Percentiles rank a stretch among this genome's conserved stretches.
Conservation (phyloP, 352 stramenopile genomes). For the Globisporangium abappressorium region DNA sequence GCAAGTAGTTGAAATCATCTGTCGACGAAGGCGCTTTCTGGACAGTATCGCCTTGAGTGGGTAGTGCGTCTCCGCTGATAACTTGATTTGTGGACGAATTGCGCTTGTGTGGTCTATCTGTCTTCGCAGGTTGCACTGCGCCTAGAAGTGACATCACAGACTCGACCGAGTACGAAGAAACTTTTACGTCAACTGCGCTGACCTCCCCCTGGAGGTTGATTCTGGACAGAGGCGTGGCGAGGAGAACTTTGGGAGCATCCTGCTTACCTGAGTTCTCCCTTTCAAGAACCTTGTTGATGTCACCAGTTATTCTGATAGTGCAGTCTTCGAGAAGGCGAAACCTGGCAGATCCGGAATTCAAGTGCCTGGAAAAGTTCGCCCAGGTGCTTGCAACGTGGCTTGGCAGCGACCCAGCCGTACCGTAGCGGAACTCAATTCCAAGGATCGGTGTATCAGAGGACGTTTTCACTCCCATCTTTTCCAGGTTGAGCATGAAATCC, state of each 20-base stretch:
- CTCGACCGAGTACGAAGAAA: slow-evolving; percentile 44
- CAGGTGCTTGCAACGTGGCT: slow-evolving; percentile 50
- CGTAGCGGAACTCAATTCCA: slow-evolving; percentile 38
- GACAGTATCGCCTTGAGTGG: neutral
- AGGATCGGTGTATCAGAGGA: slow-evolving; percentile 38
- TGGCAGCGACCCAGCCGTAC: slow-evolving; percentile 29
- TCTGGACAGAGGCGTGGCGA: slow-evolving; percentile 28
- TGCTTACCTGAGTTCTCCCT: slow-evolving; percentile 4
- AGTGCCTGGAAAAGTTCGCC: slow-evolving; percentile 38
- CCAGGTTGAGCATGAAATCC: slow-evolving; percentile 60
- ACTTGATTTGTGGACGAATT: neutral
- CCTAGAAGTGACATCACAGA: slow-evolving; percentile 29
- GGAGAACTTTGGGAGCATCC: slow-evolving; percentile 5
- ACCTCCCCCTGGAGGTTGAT: slow-evolving; percentile 41
- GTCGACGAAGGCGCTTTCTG: slow-evolving; percentile 13
- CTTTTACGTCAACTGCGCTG: slow-evolving; percentile 39
- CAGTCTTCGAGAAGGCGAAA: slow-evolving; percentile 57
- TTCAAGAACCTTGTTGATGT: slow-evolving; percentile 42
- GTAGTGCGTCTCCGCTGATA: neutral
- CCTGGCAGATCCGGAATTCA: slow-evolving; percentile 37
- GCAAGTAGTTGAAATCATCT: slow-evolving; percentile 63
- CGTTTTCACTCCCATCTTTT: slow-evolving; percentile 53
- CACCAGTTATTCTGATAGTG: slow-evolving; percentile 46
- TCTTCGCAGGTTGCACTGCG: neutral
- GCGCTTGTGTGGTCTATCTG: neutral